Evolutionary conservation across 331 rosid genomes (phyloP).

Genomic region (Malus hybrid): DNA sequence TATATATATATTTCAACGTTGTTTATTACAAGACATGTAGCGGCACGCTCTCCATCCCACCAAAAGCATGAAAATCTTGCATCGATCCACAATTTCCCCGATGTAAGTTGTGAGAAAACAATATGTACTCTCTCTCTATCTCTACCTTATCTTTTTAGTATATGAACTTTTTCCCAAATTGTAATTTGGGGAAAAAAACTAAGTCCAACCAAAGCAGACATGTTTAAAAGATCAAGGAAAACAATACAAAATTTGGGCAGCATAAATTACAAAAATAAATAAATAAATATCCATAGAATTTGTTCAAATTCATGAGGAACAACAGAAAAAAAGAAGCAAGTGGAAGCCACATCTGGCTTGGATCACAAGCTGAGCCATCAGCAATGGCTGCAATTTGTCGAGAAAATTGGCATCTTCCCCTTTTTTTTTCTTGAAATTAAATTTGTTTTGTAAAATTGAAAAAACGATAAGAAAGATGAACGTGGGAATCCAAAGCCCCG

Average conservation of each 20-base stretch:
- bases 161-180: not conserved
- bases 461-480: conserved; percentile 1
- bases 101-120: not conserved
- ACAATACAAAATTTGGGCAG: too few relatives aligned
- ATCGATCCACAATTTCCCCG: not conserved
- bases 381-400: not conserved
- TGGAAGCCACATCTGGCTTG: not conserved
- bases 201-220: not conserved
- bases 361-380: conserved; percentile 6
- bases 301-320: not conserved
- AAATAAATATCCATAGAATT: not conserved
- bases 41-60: not conserved
- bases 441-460: too few relatives aligned
- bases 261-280: not conserved
- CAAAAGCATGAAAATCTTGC: not conserved
- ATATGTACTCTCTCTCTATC: not conserved
- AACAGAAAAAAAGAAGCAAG: not conserved
- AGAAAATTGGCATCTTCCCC: not conserved
- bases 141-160: not conserved
- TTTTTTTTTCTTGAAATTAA: not conserved
- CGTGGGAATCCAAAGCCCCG: not conserved
- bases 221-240: not conserved
- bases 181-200: not conserved
- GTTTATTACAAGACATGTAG: not conserved
- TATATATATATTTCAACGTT: not conserved